Evolutionary conservation across 1,139 yeast genomes (phyloP).

Genomic region (Hyphopichia wangnamkhiaoensis): DNA sequence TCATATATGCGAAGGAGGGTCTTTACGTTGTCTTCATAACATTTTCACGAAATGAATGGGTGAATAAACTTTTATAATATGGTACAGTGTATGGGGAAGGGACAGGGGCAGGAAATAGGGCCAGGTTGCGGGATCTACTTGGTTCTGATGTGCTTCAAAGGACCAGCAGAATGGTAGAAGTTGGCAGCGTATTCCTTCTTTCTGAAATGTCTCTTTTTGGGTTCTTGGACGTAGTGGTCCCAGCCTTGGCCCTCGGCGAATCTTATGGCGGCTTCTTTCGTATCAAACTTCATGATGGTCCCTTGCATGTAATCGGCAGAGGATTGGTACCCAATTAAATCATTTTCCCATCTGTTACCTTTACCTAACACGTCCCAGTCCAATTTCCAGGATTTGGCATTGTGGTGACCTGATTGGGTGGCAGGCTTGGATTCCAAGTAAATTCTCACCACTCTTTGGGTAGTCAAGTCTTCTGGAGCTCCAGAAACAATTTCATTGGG

Average conservation of each 20-base stretch:
- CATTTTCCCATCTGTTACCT: slow-evolving; percentile 89
- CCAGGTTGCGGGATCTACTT: slow-evolving; percentile 55
- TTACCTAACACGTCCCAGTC: slow-evolving; percentile 84
- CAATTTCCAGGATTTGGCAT: slow-evolving; percentile 65
- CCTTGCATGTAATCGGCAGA: slow-evolving; percentile 87
- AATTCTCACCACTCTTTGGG: slow-evolving; percentile 72
- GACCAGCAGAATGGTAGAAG: slow-evolving; percentile 69
- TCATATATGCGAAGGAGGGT: no score
- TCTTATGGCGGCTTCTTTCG: slow-evolving; percentile 73
- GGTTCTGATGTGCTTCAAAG: slow-evolving; percentile 80
- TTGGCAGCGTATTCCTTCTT: slow-evolving; percentile 75
- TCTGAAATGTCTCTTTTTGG: slow-evolving; percentile 71
- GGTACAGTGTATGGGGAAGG: background rate
- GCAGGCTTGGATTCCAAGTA: slow-evolving; percentile 79
- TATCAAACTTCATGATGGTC: slow-evolving; percentile 72
- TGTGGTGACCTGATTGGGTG: slow-evolving; percentile 70
- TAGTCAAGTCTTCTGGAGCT: slow-evolving; percentile 70
- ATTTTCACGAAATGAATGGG: background rate
- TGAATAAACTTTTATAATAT: background rate
- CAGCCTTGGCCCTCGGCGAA: slow-evolving; percentile 87
- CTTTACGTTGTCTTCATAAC: no score
- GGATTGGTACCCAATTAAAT: slow-evolving; percentile 82
- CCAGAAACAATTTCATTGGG: slow-evolving; percentile 70
- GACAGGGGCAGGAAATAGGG: no score
- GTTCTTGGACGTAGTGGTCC: slow-evolving; percentile 83